These are phyloP conservation scores for Casuarina equisetifolia DNA, from an alignment of 306 rosid species.

Conservation along the genomic window DNA sequence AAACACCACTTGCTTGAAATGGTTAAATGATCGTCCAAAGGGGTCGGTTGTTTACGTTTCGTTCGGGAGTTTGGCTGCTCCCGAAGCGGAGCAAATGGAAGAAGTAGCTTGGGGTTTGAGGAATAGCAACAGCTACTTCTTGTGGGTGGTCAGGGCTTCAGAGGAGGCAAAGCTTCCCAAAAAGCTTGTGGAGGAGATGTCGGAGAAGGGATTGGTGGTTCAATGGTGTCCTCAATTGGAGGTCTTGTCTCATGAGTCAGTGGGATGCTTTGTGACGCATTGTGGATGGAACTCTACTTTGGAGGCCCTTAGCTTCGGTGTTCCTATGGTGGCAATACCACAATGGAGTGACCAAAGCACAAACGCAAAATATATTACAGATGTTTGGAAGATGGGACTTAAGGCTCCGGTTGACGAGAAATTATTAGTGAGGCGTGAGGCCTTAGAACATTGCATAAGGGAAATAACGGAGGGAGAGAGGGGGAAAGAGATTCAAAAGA, in stretches of 20 bases:
- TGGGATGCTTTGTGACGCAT: not conserved
- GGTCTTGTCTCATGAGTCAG: not conserved
- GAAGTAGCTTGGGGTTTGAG: not conserved
- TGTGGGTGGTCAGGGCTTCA: not conserved
- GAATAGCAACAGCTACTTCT: not conserved
- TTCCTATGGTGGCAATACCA: not conserved
- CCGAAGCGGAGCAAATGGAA: too few species aligned
- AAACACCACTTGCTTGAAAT: conserved; percentile 27
- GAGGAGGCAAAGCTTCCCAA: not conserved
- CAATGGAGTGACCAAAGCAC: not conserved
- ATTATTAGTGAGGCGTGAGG: not conserved
- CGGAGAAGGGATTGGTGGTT: not conserved
- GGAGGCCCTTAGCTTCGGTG: not conserved
- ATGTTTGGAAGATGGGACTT: not conserved
- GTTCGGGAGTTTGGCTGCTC: too few species aligned
- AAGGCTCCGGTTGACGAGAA: not conserved
- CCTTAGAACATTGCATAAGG: not conserved
- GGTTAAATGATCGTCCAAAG: conserved; percentile 33
- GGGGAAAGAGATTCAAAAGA: not conserved
- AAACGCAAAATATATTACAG: not conserved
- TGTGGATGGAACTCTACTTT: not conserved
- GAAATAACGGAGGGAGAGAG: not conserved
- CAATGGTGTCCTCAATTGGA: not conserved
- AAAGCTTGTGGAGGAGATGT: not conserved
- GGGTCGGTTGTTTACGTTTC: too few species aligned